phyloP scores from a whole-genome alignment of 331 rosid species.

The Phaseolus coccineus region DNA sequence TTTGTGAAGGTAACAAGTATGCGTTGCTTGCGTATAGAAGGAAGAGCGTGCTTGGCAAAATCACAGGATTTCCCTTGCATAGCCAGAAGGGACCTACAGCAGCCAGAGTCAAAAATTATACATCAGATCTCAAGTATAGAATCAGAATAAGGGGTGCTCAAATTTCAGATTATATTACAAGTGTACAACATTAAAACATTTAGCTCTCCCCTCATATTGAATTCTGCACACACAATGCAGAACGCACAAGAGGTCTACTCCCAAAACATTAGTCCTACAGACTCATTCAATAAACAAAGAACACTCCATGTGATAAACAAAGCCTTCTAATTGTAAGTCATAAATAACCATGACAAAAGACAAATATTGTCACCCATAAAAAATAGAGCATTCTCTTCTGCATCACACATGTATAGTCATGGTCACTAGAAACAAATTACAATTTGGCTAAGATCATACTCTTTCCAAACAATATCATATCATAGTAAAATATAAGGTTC shows the following conservation, averaged over 20 bases:
- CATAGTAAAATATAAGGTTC: conserved; percentile 29
- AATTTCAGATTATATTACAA: conserved; percentile 1
- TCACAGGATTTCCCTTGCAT: conserved; percentile 85
- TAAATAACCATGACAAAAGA: background rate
- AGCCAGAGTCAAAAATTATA: conserved; percentile 27
- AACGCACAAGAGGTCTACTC: background rate
- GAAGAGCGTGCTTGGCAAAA: conserved; percentile 80
- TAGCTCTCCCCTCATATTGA: background rate
- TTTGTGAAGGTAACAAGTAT: conserved; percentile 78
- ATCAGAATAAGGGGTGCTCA: background rate
- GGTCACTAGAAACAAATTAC: conserved; percentile 11
- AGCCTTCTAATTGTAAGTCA: conserved; percentile 16
- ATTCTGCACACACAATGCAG: background rate
- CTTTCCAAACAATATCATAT: conserved; percentile 5
- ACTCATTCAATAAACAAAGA: background rate
- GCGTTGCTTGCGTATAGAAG: conserved; percentile 82
- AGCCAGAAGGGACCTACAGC: conserved; percentile 69
- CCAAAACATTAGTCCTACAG: conserved; percentile 3
- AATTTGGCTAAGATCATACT: background rate
- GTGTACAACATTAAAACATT: background rate
- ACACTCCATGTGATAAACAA: background rate
- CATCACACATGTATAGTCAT: background rate
- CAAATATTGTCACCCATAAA: background rate
- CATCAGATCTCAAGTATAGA: conserved; percentile 25
- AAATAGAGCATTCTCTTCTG: background rate